Conservation (phyloP, 225 moss, liverwort and hornwort genomes). For the Antitrichia curtipendula region DNA sequence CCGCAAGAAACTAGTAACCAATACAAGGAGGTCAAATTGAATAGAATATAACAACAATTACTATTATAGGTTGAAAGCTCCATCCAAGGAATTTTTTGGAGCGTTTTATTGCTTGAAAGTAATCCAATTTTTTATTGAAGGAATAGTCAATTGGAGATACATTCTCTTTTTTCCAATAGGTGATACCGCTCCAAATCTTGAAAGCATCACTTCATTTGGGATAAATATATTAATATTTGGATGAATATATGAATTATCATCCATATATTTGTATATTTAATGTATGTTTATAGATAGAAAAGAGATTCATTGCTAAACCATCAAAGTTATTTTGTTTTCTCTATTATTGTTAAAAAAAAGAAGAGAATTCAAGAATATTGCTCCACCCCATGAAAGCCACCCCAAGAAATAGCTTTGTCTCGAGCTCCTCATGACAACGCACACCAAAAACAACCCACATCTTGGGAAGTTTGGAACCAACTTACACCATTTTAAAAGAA, state of each 20-base stretch:
- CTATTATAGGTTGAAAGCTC: neutral
- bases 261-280: neutral
- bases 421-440: neutral
- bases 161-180: neutral
- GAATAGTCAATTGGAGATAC: too few species aligned
- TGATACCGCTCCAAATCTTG: neutral
- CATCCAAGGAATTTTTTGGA: neutral
- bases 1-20: neutral
- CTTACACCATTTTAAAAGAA: neutral
- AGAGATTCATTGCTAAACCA: neutral
- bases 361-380: neutral
- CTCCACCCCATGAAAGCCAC: neutral
- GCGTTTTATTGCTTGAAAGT: fast-evolving
- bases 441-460: neutral
- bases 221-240: neutral
- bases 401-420: neutral
- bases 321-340: neutral
- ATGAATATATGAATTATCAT: neutral
- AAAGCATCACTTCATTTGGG: fast-evolving
- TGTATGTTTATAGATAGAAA: neutral
- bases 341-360: neutral
- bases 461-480: neutral
- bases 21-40: neutral
- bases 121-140: neutral
- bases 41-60: neutral